Base-by-base conservation (phyloP, 2,329 filamentous ascomycete genomes). In the Colletotrichum neosansevieriae region DNA sequence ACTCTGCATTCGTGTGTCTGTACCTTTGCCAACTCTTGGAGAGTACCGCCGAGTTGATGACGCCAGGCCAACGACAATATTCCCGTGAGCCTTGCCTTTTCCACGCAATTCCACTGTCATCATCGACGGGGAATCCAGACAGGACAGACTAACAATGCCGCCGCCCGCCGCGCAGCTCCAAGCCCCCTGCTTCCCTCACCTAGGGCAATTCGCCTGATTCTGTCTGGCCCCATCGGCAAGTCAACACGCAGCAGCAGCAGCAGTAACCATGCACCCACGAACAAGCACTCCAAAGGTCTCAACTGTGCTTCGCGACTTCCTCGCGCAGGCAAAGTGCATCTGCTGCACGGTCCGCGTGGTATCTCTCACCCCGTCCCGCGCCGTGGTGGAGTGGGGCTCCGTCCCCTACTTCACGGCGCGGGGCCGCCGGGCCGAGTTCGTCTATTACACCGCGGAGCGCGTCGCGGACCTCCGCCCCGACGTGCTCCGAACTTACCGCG, bases 341-440 rank as follows among this genome's bases (percentile, higher is more conserved):
- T 66, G 67, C 56, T 71, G 70, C 67, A 70, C 70, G 29, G 59
- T 70, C 40, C 63, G 63, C 17, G 63, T 71, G 47, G 70, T 71
- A 32, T 58, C 70, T 13, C 62, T 71, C 53, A 67, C 67, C 36
- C 34, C 54, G 32, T 36, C 67, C 42, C 67, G 67, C 11, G 70
- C 70, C 50, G 63, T 71, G 56, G 67, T 71, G 32, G 61, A 68
- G 45, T 71, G 70, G 70, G 70, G 70, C 13, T 38, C 59, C 17
- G 40, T 71, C 11, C 70, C 70, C 4, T 71, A 71, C 63, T 71
- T 67, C 63, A 71, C 63, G 40, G 60, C 70, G 36, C 56, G 67
- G n/a, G 70, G 70, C 29, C 49, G 56, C 15, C 67, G 63, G 36
- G 70, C 67, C 49, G 67, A 71, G 15, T 68, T 71, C 32, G 51